A percentile compares a stretch with the other conserved stretches of the same genome.
Evolutionary conservation across 2,329 filamentous ascomycete genomes (phyloP).

Genomic region (Diaporthe destruens): DNA sequence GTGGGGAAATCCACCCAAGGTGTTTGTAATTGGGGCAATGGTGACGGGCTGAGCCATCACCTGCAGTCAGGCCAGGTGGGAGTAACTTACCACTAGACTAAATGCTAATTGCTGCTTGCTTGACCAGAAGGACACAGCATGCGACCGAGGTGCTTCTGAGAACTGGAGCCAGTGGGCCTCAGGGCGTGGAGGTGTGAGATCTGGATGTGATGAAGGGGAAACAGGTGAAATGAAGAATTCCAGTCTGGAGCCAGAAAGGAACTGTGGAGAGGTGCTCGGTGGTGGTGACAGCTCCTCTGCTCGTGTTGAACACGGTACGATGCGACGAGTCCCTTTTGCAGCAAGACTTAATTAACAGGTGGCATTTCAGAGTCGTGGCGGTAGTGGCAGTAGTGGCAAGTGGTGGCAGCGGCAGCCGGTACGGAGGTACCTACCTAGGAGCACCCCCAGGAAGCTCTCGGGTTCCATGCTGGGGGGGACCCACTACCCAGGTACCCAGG

Average conservation of each 20-base stretch:
- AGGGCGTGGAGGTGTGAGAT: constrained; percentile 12
- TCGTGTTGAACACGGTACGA: constrained; percentile 30
- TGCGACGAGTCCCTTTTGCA: constrained; percentile 21
- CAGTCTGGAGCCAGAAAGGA: constrained; percentile 10
- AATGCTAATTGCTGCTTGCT: constrained; percentile 26
- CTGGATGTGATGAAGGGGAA: constrained; percentile 13
- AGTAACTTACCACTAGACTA: constrained; percentile 21
- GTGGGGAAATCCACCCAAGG: constrained; percentile 20
- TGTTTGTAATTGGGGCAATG: background rate
- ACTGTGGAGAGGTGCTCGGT: constrained; percentile 32
- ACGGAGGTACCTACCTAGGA: background rate
- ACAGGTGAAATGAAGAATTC: constrained; percentile 2
- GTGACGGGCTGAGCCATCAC: background rate
- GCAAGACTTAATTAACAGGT: constrained; percentile 41
- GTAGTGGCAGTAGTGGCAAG: background rate
- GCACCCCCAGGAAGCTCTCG: constrained; percentile 5
- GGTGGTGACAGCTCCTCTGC: constrained; percentile 29
- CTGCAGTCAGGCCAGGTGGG: background rate
- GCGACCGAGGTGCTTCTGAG: constrained; percentile 20
- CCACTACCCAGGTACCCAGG: background rate
- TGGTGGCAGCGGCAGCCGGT: constrained; percentile 6
- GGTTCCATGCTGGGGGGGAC: constrained; percentile 16
- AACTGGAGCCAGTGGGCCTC: constrained; percentile 34
- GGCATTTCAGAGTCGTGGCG: constrained; percentile 39
- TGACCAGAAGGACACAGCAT: constrained; percentile 8